These are phyloP conservation scores for Punctularia strigosozonata DNA, from an alignment of 768 basidiomycete species.

Conservation along the genomic window DNA sequence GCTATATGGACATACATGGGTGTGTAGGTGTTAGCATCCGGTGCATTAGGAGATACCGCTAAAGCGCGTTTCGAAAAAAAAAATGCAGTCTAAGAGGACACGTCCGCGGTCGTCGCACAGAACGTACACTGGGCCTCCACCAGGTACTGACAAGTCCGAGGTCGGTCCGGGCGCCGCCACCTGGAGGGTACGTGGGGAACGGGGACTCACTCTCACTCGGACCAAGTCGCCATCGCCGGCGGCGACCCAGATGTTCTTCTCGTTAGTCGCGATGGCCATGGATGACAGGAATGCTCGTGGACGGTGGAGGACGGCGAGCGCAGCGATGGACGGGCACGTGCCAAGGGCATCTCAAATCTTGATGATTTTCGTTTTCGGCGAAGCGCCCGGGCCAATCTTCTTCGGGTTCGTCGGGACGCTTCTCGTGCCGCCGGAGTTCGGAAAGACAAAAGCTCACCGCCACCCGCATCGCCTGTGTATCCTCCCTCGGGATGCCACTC, in stretches of 20 bases:
- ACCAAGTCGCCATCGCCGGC: constrained; percentile 80
- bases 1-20: constrained; percentile 44
- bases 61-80: constrained; percentile 1
- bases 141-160: constrained; percentile 38
- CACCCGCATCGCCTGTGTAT: too few species aligned
- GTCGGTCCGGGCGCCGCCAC: constrained; percentile 4
- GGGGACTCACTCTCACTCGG: constrained; percentile 55
- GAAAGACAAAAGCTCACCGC: too few species aligned
- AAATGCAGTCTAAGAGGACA: constrained; percentile 2
- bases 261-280: too few species aligned
- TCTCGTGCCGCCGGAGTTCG: too few species aligned
- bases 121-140: constrained; percentile 46
- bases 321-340: too few species aligned
- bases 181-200: neutral
- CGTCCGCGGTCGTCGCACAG: constrained; percentile 3
- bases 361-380: too few species aligned
- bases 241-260: constrained; percentile 85
- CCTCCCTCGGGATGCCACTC: too few species aligned
- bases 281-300: too few species aligned
- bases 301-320: too few species aligned
- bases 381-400: too few species aligned
- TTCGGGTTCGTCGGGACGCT: too few species aligned
- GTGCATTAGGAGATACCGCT: constrained; percentile 54
- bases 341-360: too few species aligned
- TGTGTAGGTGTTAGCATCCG: constrained; percentile 68